These are phyloP conservation scores for Triglochin maritima DNA, from an alignment of 106 monocot species.

Conservation along the genomic window DNA sequence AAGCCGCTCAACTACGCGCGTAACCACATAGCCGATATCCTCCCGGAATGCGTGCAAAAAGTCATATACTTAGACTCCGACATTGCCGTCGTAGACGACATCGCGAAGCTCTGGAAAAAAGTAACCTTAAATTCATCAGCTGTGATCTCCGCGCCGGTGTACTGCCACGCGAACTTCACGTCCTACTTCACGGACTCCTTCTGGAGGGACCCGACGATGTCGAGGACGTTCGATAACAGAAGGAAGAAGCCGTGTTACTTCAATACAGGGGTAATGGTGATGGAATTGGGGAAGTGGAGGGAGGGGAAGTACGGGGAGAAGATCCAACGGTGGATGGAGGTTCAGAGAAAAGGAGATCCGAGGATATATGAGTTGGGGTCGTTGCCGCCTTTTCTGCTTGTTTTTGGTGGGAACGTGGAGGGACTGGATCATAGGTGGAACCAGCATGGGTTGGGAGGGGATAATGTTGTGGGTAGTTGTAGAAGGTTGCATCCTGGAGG, in stretches of 20 bases:
- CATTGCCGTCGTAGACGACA: constrained; percentile 8
- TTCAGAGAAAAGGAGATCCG: constrained; percentile 25
- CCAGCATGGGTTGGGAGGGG: constrained; percentile 4
- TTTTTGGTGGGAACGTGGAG: not conserved
- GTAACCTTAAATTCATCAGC: too few species aligned
- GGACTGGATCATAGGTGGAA: constrained; percentile 1
- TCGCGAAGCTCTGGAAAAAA: constrained; percentile 3
- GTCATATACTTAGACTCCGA: constrained; percentile 14
- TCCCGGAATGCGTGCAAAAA: not conserved
- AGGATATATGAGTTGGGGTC: constrained; percentile 6
- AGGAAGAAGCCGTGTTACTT: constrained; percentile 67
- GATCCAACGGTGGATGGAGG: constrained; percentile 92
- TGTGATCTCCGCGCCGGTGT: constrained; percentile 47
- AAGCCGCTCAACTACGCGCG: constrained; percentile 14
- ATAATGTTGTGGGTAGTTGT: not conserved
- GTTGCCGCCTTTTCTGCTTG: constrained; percentile 6
- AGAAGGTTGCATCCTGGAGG: not conserved
- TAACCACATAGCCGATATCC: constrained; percentile 9
- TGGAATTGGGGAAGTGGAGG: constrained; percentile 66
- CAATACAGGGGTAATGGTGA: constrained; percentile 91
- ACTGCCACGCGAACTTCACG: constrained; percentile 96
- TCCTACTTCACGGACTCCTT: constrained; percentile 81
- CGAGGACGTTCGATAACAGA: constrained; percentile 30
- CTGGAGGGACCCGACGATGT: constrained; percentile 51
- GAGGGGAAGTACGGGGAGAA: constrained; percentile 26